phyloP scores from a whole-genome alignment of 306 rosid species.

The Comarum palustre region DNA sequence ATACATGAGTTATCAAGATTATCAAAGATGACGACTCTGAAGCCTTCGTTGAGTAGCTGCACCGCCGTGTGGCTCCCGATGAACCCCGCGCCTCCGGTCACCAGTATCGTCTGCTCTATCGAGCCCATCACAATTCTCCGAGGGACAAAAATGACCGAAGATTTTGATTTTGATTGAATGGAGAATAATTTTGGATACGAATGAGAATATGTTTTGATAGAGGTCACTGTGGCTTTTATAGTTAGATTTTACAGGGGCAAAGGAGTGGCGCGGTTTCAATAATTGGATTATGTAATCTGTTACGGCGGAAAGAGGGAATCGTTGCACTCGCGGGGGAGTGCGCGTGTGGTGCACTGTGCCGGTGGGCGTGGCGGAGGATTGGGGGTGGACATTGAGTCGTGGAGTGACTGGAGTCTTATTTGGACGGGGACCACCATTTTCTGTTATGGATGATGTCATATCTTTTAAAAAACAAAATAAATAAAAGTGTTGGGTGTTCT shows the following conservation, averaged over 20 bases:
- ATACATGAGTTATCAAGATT: constrained; percentile 68
- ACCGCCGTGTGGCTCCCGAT: constrained; percentile 86
- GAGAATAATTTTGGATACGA: neutral
- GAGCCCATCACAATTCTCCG: constrained; percentile 40
- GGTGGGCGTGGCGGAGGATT: neutral
- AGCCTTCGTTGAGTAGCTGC: constrained; percentile 74
- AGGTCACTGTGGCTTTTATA: neutral
- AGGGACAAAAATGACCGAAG: no score
- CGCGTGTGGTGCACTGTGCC: neutral
- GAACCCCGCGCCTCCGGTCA: constrained; percentile 90
- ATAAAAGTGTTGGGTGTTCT: no score
- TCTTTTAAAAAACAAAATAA: no score
- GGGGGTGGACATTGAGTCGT: neutral
- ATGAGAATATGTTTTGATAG: neutral
- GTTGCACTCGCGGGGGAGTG: neutral
- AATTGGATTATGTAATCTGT: neutral
- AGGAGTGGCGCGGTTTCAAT: constrained; percentile 29
- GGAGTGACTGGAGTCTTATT: neutral
- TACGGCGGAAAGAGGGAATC: neutral
- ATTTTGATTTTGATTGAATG: no score
- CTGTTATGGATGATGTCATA: neutral
- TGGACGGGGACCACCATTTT: no score
- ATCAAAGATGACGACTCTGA: constrained; percentile 55
- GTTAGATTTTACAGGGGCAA: neutral
- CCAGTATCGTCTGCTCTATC: constrained; percentile 54